Conservation (phyloP, 2,329 filamentous ascomycete species). For the Akanthomyces uredinophilus region DNA sequence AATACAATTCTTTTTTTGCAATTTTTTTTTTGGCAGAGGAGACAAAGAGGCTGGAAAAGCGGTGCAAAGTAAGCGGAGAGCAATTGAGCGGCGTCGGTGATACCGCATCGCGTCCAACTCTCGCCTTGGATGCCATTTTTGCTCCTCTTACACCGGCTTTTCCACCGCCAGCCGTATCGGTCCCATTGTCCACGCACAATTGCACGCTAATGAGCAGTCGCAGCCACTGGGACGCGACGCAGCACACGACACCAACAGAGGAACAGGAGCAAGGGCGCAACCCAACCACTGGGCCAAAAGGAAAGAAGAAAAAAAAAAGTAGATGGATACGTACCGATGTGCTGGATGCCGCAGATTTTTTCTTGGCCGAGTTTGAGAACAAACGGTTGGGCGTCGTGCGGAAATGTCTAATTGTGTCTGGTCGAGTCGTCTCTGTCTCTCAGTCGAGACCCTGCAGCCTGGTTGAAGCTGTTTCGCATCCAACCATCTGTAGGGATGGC, state of each 20-base stretch:
- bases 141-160: too few relatives aligned
- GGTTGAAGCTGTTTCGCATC: neutral
- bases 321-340: neutral
- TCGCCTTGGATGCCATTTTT: too few relatives aligned
- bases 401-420: slow-evolving; percentile 8
- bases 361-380: neutral
- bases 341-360: neutral
- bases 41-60: neutral
- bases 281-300: neutral
- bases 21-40: too few relatives aligned
- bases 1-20: neutral
- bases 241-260: neutral
- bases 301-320: neutral
- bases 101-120: too few relatives aligned
- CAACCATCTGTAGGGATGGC: neutral
- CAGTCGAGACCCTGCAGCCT: neutral
- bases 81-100: too few relatives aligned
- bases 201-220: too few relatives aligned
- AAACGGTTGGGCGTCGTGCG: neutral
- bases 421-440: slow-evolving; percentile 1
- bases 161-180: too few relatives aligned
- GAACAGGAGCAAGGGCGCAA: neutral
- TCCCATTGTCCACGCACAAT: too few relatives aligned
- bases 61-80: neutral
- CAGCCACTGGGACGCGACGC: too few relatives aligned